phyloP scores from a whole-genome alignment of 2,329 filamentous ascomycete genomes.

The Scedosporium minutisporum region DNA sequence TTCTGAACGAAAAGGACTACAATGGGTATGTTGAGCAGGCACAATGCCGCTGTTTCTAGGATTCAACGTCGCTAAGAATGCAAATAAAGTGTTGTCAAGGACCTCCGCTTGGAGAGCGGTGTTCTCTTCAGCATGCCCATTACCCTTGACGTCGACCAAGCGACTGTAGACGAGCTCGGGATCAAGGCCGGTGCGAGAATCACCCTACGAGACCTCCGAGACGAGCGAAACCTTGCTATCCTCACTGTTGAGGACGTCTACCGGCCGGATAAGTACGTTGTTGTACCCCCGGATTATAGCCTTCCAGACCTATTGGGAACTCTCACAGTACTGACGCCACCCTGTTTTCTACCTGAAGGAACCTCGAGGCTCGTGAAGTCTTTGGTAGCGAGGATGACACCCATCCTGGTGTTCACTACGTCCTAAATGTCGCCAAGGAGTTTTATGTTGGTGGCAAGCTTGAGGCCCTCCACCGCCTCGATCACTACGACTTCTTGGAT shows the following conservation, averaged over 20 bases:
- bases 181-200: constrained; percentile 75
- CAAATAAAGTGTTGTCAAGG: constrained; percentile 65
- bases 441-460: constrained; percentile 95
- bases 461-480: constrained; percentile 86
- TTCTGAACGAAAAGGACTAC: constrained; percentile 97
- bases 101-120: constrained; percentile 78
- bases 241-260: constrained; percentile 94
- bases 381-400: constrained; percentile 85
- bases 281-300: background rate
- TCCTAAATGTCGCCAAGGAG: constrained; percentile 70
- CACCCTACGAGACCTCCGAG: constrained; percentile 87
- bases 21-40: constrained; percentile 54
- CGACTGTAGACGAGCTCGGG: constrained; percentile 62
- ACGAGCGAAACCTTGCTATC: constrained; percentile 93
- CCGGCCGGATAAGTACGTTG: constrained; percentile 74
- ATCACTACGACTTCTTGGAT: constrained; percentile 98
- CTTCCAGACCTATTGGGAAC: background rate
- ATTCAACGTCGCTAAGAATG: constrained; percentile 11
- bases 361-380: constrained; percentile 83
- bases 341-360: constrained; percentile 34
- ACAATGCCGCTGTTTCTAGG: background rate
- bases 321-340: constrained; percentile 10
- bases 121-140: constrained; percentile 96
- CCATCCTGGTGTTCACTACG: constrained; percentile 87
- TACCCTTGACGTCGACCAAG: constrained; percentile 73